Evolutionary conservation across 78 protist species (phyloP).

Genomic region (Bigelowiella natans): DNA sequence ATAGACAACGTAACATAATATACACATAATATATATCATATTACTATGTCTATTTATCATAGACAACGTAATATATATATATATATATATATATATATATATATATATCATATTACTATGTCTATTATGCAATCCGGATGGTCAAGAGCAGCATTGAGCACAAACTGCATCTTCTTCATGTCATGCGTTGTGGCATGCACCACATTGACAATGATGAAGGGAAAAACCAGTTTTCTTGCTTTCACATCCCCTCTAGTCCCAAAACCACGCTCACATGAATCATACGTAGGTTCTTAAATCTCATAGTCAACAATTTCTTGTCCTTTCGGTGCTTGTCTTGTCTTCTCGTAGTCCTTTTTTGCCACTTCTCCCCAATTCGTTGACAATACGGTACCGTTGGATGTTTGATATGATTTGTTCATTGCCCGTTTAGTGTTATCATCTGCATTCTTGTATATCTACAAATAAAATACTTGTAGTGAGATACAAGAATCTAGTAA

Average conservation of each 20-base stretch:
- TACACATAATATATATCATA: background rate
- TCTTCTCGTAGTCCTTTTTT: background rate
- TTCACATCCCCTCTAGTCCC: no score
- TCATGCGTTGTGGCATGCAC: no score
- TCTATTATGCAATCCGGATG: no score
- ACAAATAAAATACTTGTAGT: background rate
- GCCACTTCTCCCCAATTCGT: background rate
- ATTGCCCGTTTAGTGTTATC: background rate
- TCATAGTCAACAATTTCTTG: background rate
- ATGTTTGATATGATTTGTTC: background rate
- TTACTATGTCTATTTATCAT: no score
- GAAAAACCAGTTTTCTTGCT: no score
- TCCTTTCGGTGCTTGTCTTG: background rate
- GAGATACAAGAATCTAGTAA: background rate
- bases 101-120: background rate
- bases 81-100: background rate
- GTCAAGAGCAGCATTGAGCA: no score
- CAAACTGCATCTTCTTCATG: no score
- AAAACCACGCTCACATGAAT: no score
- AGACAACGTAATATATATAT: no score
- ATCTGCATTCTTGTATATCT: background rate
- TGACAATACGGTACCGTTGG: background rate
- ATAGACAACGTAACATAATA: no score
- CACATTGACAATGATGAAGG: no score
- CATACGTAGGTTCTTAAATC: no score